These are phyloP conservation scores for Astragalus membranaceus DNA, from an alignment of 306 rosid genomes.

Conservation along the genomic window DNA sequence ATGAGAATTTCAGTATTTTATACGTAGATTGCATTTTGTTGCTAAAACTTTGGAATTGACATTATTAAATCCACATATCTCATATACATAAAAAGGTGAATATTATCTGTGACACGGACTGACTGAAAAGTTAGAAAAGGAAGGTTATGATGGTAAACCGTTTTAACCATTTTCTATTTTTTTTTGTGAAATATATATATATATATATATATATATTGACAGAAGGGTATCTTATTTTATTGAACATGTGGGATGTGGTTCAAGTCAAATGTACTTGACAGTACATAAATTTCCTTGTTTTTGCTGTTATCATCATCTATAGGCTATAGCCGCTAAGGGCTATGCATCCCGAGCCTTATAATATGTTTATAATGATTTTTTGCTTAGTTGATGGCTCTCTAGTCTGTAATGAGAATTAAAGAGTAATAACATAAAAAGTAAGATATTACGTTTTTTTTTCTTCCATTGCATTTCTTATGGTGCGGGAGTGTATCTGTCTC, in stretches of 20 bases:
- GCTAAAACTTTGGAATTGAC: constrained; percentile 12
- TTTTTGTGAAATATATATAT: background rate
- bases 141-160: constrained; percentile 8
- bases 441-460: constrained; percentile 13
- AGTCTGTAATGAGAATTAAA: background rate
- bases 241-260: background rate
- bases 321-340: background rate
- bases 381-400: background rate
- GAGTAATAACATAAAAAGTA: background rate
- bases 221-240: background rate
- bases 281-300: background rate
- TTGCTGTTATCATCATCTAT: background rate
- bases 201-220: background rate
- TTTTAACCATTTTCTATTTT: background rate
- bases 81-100: background rate
- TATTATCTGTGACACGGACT: constrained; percentile 2
- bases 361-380: constrained; percentile 10
- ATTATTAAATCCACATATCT: constrained; percentile 1
- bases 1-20: constrained; percentile 4
- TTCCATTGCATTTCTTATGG: background rate
- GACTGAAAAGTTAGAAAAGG: constrained; percentile 13
- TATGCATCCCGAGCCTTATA: background rate
- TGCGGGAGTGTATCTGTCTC: background rate
- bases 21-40: background rate
- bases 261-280: background rate